Percentiles rank a stretch among this genome's conserved stretches.
phyloP scores from a whole-genome alignment of 176 grass and related monocot species.

The Triticum aestivum region IWGSC_CS_RefSeq_v2.1 NC_057809.1:566511337-566511836 shows the following conservation, averaged over 20 bases:
- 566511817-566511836: neutral
- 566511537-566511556: neutral
- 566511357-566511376: conserved; percentile 16
- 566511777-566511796: neutral
- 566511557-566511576: conserved; percentile 44
- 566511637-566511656: conserved; percentile 68
- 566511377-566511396: neutral
- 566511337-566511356: conserved; percentile 40
- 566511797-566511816: neutral
- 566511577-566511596: conserved; percentile 90
- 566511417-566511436: neutral
- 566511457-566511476: neutral
- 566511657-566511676: conserved; percentile 77
- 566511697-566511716: conserved; percentile 92
- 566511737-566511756: neutral
- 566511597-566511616: conserved; percentile 86
- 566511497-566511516: neutral
- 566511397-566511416: neutral
- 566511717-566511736: conserved; percentile 29
- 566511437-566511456: neutral
- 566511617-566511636: conserved; percentile 82
- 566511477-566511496: neutral
- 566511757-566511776: neutral
- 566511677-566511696: conserved; percentile 88
- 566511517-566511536: conserved; percentile 15